Conservation (phyloP, 768 basidiomycete species). For the Suillus paluster region DNA sequence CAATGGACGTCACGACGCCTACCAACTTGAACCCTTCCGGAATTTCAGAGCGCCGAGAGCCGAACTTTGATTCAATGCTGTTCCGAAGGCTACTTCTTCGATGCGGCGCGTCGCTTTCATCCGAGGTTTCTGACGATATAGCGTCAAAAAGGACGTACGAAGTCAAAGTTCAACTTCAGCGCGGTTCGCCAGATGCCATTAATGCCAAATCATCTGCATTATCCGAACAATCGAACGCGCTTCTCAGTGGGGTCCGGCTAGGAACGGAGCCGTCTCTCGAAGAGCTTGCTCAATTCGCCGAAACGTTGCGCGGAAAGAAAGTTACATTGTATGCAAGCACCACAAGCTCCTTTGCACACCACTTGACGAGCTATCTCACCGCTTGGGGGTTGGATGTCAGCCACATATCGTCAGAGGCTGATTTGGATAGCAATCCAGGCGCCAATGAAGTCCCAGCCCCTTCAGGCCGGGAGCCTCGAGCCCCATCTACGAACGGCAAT, state of each 20-base stretch:
- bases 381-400: constrained; percentile 95
- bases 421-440: constrained; percentile 42
- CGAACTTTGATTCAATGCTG: constrained; percentile 54
- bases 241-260: constrained; percentile 53
- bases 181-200: constrained; percentile 53
- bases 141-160: constrained; percentile 63
- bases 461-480: constrained; percentile 8
- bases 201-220: constrained; percentile 44
- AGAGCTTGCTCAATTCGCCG: constrained; percentile 79
- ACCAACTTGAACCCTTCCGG: constrained; percentile 14
- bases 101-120: constrained; percentile 50
- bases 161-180: constrained; percentile 64
- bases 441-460: constrained; percentile 19
- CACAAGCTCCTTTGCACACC: constrained; percentile 88
- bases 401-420: constrained; percentile 69
- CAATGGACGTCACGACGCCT: constrained; percentile 13
- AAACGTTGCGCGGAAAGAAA: constrained; percentile 80
- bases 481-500: constrained; percentile 23
- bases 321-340: constrained; percentile 85
- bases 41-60: constrained; percentile 32
- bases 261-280: constrained; percentile 78
- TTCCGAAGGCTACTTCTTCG: constrained; percentile 65
- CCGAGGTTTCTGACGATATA: constrained; percentile 45
- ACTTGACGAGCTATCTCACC: constrained; percentile 90
- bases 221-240: constrained; percentile 52